Evolutionary conservation across 2,329 filamentous ascomycete species (phyloP), one percentile per base, ranked within the genome.

Genomic region (Rhynchosporium agropyri): DNA sequence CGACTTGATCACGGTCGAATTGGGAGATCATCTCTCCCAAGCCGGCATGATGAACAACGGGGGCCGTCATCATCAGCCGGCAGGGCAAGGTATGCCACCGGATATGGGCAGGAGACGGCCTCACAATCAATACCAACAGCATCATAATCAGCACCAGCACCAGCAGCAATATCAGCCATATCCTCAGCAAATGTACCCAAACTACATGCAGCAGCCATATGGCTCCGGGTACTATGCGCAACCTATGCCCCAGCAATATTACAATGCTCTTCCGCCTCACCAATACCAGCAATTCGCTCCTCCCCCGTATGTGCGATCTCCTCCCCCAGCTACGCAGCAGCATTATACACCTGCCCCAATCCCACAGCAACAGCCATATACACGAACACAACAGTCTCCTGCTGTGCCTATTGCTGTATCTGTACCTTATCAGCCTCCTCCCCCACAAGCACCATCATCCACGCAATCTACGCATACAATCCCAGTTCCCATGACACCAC

Each of bases 41-140:
- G 84, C 84, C 85, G 86, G 85, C 84, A 90, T 83, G 87, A 91
- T 91, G 88, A 89, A 87, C 80, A 81, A 36, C 33, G 33, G 33
- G 33, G 33, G 33, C 6, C 33, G 81, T 79, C 83, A 81, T 83
- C 86, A 89, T 88, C 86, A 89, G 86, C 86, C 87, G 85, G 86
- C 86, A 85, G 88, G 88, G 83, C 86, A 87, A 79, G 81, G 81
- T 76, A 74, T 75, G 70, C 73, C 72, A 56, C 66, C 68, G 64
- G 74, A 75, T 65, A 67, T 70, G 63, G 68, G 69, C 29, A 71
- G 73, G 61, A 70, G 73, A 55, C 68, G 73, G 58, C 72, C 63
- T 50, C 74, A 67, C 70, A 77, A 71, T 60, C 70, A 71, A 42
- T 60, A 51, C 48, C 58, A 60, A 31, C 58, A 60, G 9, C 65